These are phyloP conservation scores for Rhodotorula sp. DNA, from an alignment of 1,284 basidiomycete species.

Conservation along the genomic window DNA sequence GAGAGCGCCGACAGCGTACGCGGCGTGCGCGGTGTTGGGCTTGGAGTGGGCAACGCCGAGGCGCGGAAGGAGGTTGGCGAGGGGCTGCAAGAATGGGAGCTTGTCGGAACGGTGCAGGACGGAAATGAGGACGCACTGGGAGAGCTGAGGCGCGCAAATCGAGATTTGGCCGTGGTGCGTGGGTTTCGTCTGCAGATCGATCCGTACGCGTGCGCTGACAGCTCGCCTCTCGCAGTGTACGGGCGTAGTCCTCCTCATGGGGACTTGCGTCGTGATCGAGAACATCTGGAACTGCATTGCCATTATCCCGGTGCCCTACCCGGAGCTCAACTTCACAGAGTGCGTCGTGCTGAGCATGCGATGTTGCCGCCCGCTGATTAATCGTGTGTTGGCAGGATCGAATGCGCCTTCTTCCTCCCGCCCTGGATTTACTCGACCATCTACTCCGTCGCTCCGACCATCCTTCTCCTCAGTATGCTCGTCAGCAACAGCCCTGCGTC, in stretches of 20 bases:
- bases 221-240: background rate
- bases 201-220: background rate
- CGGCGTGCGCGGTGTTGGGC: no score
- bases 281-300: slow-evolving; percentile 15
- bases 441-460: slow-evolving; percentile 3
- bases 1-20: no score
- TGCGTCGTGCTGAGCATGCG: background rate
- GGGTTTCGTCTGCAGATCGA: background rate
- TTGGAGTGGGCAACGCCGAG: background rate
- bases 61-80: background rate
- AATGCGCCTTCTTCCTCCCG: slow-evolving; percentile 4
- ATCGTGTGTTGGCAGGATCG: background rate
- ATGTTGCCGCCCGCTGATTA: no score
- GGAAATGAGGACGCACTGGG: background rate
- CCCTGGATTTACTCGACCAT: slow-evolving; percentile 3
- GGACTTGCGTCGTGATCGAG: slow-evolving; percentile 2
- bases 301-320: slow-evolving; percentile 1
- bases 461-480: background rate
- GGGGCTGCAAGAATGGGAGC: background rate
- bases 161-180: background rate
- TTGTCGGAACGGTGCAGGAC: no score
- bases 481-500: no score
- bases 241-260: background rate
- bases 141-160: background rate
- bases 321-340: background rate